Percentiles rank a stretch among this genome's conserved stretches.
Conservation (phyloP, 371 early-diverging fungal genomes). For the Umbelopsis sp. region DNA sequence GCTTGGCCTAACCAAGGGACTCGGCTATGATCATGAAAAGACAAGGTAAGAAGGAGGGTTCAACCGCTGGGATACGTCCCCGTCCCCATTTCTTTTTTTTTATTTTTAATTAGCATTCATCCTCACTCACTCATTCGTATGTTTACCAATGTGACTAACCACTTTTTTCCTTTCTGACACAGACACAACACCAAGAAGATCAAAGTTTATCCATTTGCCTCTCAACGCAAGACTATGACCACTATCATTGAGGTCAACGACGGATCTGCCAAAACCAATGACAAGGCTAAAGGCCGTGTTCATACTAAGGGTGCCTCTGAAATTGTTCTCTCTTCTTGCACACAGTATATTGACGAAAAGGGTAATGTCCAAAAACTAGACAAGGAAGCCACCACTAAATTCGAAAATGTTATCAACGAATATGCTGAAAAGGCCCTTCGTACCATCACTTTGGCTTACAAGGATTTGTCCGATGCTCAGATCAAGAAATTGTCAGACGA, state of each 20-base stretch:
- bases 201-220: slow-evolving; percentile 82
- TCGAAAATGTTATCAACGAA: slow-evolving; percentile 62
- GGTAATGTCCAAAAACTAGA: slow-evolving; percentile 60
- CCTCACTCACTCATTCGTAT: neutral
- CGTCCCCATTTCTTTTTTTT: no score
- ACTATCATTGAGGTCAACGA: slow-evolving; percentile 52
- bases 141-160: neutral
- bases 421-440: slow-evolving; percentile 88
- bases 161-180: slow-evolving; percentile 25
- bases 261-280: slow-evolving; percentile 37
- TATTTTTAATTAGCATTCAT: neutral
- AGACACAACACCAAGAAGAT: slow-evolving; percentile 61
- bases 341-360: slow-evolving; percentile 57
- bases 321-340: slow-evolving; percentile 71
- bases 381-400: slow-evolving; percentile 44
- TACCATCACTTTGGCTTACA: slow-evolving; percentile 86
- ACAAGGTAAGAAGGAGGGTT: slow-evolving; percentile 25
- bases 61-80: neutral
- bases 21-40: slow-evolving; percentile 65
- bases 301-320: slow-evolving; percentile 89
- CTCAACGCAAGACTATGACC: slow-evolving; percentile 83
- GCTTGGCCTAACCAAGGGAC: slow-evolving; percentile 68
- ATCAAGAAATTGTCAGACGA: slow-evolving; percentile 46
- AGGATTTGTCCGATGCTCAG: slow-evolving; percentile 32
- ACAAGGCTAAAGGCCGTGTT: slow-evolving; percentile 54